A percentile compares a stretch with the other conserved stretches of the same genome.
These are phyloP conservation scores for Delphinella strobiligena DNA, from an alignment of 2,329 filamentous ascomycete genomes.

Conservation along the genomic window DNA sequence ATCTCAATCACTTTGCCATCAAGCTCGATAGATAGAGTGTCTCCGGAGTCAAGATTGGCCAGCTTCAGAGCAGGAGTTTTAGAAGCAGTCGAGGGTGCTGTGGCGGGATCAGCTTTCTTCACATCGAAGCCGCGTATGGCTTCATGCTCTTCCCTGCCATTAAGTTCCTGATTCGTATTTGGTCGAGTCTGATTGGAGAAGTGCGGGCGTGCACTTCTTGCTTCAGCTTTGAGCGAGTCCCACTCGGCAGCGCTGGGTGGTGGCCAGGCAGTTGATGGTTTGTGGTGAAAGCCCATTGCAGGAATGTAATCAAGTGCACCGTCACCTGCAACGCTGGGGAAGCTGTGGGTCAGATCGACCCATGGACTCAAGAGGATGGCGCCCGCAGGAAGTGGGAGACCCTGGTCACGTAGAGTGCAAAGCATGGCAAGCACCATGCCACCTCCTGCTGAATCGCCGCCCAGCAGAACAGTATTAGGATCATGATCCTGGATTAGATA, in stretches of 20 bases:
- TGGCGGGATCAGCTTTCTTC: slow-evolving; percentile 10
- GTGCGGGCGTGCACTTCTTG: slow-evolving; percentile 18
- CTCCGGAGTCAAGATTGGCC: too few species aligned
- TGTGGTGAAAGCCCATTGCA: slow-evolving; percentile 75
- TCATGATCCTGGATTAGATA: slow-evolving; percentile 66
- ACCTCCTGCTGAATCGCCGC: slow-evolving; percentile 85
- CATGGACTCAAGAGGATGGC: slow-evolving; percentile 87
- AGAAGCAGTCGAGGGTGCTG: too few species aligned
- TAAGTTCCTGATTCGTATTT: too few species aligned
- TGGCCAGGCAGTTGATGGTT: slow-evolving; percentile 83
- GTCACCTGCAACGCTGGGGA: slow-evolving; percentile 71
- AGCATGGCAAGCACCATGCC: slow-evolving; percentile 78
- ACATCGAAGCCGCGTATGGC: slow-evolving; percentile 26
- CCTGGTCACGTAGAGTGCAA: slow-evolving; percentile 69
- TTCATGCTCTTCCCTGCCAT: slow-evolving; percentile 17
- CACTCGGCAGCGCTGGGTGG: slow-evolving; percentile 53
- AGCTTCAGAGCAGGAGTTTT: too few species aligned
- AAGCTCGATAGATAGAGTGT: slow-evolving; percentile 50
- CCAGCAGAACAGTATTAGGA: slow-evolving; percentile 70
- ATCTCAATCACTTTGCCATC: slow-evolving; percentile 60
- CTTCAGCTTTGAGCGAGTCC: slow-evolving; percentile 11
- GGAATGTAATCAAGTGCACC: slow-evolving; percentile 80
- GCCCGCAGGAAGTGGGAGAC: slow-evolving; percentile 74
- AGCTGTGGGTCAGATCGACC: slow-evolving; percentile 92
- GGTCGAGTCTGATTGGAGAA: too few species aligned